Conservation (phyloP, 352 stramenopile genomes). For the Phytophthora cactorum region DNA sequence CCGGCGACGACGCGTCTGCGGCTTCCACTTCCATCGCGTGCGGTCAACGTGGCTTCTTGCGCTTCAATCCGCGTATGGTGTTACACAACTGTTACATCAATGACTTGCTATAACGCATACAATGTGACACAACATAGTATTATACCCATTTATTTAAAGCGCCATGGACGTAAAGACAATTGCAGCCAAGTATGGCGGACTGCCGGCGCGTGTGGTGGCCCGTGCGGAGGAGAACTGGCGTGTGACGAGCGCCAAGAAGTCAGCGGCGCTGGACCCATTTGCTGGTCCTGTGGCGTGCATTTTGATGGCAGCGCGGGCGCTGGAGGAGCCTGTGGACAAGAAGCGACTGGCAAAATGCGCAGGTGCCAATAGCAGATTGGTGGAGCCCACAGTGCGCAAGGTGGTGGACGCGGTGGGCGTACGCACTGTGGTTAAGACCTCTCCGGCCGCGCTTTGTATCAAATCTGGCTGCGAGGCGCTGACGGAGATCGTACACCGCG, state of each 20-base stretch:
- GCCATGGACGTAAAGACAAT: conserved; percentile 61
- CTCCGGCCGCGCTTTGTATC: conserved; percentile 67
- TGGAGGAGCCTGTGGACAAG: conserved; percentile 58
- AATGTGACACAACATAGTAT: background rate
- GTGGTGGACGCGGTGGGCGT: conserved; percentile 60
- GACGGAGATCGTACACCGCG: conserved; percentile 62
- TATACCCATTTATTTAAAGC: background rate
- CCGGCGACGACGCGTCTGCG: conserved; percentile 8
- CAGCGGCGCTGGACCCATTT: conserved; percentile 39
- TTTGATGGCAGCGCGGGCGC: conserved; percentile 57
- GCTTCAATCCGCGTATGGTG: conserved; percentile 8
- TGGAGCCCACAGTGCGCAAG: conserved; percentile 61
- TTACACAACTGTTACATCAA: conserved; percentile 17
- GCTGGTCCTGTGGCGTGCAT: conserved; percentile 67
- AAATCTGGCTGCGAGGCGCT: conserved; percentile 75
- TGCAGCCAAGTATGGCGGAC: conserved; percentile 54
- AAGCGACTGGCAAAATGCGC: conserved; percentile 50
- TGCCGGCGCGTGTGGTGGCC: conserved; percentile 56
- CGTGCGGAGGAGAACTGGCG: conserved; percentile 65
- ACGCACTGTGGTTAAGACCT: conserved; percentile 51
- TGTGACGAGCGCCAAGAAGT: conserved; percentile 52
- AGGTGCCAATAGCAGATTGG: conserved; percentile 41
- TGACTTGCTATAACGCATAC: conserved; percentile 9
- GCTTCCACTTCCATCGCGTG: conserved; percentile 27
- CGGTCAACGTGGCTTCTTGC: conserved; percentile 10